Evolutionary conservation across 352 stramenopile genomes (phyloP), one percentile per base, ranked within the genome.

Genomic region (Phytophthora quininea): DNA sequence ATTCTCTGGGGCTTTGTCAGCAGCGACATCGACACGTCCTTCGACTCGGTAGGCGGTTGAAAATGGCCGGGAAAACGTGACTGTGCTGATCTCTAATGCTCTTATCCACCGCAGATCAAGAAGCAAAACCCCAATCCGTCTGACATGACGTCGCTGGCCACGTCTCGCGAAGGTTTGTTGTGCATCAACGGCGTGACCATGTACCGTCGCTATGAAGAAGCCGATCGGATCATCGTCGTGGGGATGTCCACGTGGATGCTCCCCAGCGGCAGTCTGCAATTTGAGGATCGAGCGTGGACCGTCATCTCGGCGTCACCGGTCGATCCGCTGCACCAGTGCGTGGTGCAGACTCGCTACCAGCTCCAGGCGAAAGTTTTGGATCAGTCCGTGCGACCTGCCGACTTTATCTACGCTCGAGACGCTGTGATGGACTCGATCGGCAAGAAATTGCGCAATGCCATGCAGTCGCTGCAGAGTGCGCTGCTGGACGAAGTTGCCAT

Each of bases 101-200:
- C 14, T 31, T 24, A 24, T 24, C 19, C 29, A 40, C 4, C 5
- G 4, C 19, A 60, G 59, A 40, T 66, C 32, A 45, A 24, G 14
- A 60, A 59, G 51, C 30, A 8, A 9, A 54, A 60, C 33, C 38
- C 31, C 2, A 54, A 72, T 31, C 51, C 54, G 11, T 40, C 35
- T 15, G 64, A 72, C 11, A 72, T 67, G 64, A 72, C 62, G 35
- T 63, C 55, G 31, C 15, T 72, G 27, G 61, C 35, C 27, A 60
- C 19, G 30, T 54, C 47, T 56, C 52, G 46, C 7, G 58, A 72
- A 15, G 54, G 19, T 7, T 32, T 50, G 5, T 38, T 57, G 38
- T 37, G 9, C 15, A 24, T 67, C 24, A 54, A 62, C 12, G 64
- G 58, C 2, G 46, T 72, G 12, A 54, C 58, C 5, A 64, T 68